A percentile compares a stretch with the other conserved stretches of the same genome.
phyloP scores from a whole-genome alignment of 2,329 filamentous ascomycete genomes.

The Botrytis byssoidea region DNA sequence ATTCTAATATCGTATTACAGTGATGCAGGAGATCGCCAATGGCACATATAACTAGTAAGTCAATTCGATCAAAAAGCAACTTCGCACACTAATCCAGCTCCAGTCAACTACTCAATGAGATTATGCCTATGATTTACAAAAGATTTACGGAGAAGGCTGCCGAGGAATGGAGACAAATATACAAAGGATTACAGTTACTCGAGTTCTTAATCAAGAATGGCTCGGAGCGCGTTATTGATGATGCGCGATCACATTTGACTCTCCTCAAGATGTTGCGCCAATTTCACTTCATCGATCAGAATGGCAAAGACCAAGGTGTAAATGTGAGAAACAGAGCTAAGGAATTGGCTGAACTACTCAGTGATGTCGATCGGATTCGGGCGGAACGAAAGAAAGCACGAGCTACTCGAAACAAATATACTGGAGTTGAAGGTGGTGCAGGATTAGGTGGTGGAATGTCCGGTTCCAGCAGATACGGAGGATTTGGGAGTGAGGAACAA shows the following conservation, averaged over 20 bases:
- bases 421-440: constrained; percentile 82
- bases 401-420: constrained; percentile 89
- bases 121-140: constrained; percentile 99
- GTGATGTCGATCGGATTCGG: constrained; percentile 86
- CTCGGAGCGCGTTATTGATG: constrained; percentile 94
- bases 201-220: constrained; percentile 98
- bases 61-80: constrained; percentile 48
- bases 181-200: constrained; percentile 94
- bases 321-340: constrained; percentile 97
- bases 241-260: constrained; percentile 91
- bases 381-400: constrained; percentile 85
- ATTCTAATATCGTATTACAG: constrained; percentile 23
- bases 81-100: constrained; percentile 22
- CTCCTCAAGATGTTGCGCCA: constrained; percentile 97
- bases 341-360: constrained; percentile 88
- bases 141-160: constrained; percentile 97
- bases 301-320: constrained; percentile 97
- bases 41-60: constrained; percentile 96
- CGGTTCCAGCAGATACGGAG: constrained; percentile 63
- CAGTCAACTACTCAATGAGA: constrained; percentile 95
- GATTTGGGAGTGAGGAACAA: constrained; percentile 78
- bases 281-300: constrained; percentile 94
- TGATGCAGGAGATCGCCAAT: constrained; percentile 97
- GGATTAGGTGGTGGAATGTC: constrained; percentile 53
- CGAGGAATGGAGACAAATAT: constrained; percentile 99